These are phyloP conservation scores for Pilobolus umbonatus DNA, from an alignment of 192 early-diverging fungal genomes.

Conservation along the genomic window DNA sequence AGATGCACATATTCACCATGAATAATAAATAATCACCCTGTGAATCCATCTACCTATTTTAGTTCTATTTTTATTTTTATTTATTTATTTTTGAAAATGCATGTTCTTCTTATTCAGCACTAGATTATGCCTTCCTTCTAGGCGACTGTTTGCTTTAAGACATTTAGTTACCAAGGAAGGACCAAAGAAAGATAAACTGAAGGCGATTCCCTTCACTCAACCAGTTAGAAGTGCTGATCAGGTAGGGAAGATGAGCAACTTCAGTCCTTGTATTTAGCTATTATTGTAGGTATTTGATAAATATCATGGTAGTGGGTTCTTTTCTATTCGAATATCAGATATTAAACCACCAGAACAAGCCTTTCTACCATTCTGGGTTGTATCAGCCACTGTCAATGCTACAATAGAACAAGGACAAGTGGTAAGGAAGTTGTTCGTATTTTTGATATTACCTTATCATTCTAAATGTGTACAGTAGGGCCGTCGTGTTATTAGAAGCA, in stretches of 20 bases:
- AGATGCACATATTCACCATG: too few species aligned
- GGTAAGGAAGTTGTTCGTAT: conserved; percentile 7
- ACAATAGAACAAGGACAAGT: conserved; percentile 46
- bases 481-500: conserved; percentile 35
- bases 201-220: conserved; percentile 41
- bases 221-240: conserved; percentile 46
- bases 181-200: conserved; percentile 38
- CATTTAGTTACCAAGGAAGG: conserved; percentile 19
- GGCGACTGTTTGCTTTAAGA: neutral
- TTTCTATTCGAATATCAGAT: conserved; percentile 35
- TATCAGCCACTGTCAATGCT: conserved; percentile 38
- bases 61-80: too few species aligned
- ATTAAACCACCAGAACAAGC: conserved; percentile 38
- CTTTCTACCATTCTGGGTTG: conserved; percentile 51
- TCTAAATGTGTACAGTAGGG: conserved; percentile 26
- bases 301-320: conserved; percentile 53
- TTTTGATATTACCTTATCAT: neutral
- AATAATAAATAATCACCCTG: too few species aligned
- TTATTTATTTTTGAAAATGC: too few species aligned
- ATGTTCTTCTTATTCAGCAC: too few species aligned
- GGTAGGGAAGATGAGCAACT: conserved; percentile 14
- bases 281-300: conserved; percentile 38
- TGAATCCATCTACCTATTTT: too few species aligned
- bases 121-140: too few species aligned
- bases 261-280: neutral